Evolutionary conservation across 129 eudicot species (phyloP).

Genomic region (Centaurea solstitialis): DNA sequence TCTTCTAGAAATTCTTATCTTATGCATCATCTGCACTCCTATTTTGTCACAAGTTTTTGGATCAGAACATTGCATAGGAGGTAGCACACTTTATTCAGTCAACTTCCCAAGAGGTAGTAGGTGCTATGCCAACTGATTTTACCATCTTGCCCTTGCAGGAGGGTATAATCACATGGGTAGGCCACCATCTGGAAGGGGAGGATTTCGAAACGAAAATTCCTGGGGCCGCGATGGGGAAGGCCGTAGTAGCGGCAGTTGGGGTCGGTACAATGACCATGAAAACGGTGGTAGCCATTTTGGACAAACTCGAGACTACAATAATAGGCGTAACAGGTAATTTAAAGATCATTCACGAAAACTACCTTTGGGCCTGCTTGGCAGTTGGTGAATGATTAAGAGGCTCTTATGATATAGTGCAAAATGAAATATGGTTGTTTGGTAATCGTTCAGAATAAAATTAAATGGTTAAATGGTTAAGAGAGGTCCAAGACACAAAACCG

Average conservation of each 20-base stretch:
- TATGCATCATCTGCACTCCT: not conserved
- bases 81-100: not conserved
- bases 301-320: conserved; percentile 29
- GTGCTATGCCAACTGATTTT: not conserved
- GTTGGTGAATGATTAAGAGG: too few relatives aligned
- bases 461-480: too few relatives aligned
- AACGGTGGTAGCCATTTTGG: conserved; percentile 16
- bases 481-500: too few relatives aligned
- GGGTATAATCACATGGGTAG: conserved; percentile 48
- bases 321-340: conserved; percentile 8
- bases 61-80: not conserved
- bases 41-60: not conserved
- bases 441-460: too few relatives aligned
- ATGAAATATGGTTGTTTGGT: too few relatives aligned
- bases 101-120: not conserved
- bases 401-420: too few relatives aligned
- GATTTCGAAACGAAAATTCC: conserved; percentile 43
- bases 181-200: conserved; percentile 46
- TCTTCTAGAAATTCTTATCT: not conserved
- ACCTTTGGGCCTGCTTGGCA: not conserved
- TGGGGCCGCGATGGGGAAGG: conserved; percentile 53
- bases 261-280: conserved; percentile 23
- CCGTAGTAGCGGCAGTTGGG: conserved; percentile 23
- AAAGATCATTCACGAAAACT: not conserved
- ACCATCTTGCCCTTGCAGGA: conserved; percentile 33